A percentile compares a stretch with the other conserved stretches of the same genome.
phyloP scores from a whole-genome alignment of 345 rosid genomes.

The Pugionium cornutum region DNA sequence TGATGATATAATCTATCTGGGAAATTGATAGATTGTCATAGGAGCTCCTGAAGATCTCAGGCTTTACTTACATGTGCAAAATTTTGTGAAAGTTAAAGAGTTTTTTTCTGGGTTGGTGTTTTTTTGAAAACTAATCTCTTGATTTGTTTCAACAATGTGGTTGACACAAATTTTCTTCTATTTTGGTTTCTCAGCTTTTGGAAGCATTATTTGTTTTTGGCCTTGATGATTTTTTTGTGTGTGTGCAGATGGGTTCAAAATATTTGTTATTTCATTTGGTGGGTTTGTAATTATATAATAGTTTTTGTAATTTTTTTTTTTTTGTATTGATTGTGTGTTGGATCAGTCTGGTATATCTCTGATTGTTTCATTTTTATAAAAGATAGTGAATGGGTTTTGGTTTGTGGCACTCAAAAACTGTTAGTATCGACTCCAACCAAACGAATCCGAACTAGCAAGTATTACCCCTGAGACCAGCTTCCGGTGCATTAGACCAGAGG shows the following conservation, averaged over 20 bases:
- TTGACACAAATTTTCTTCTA: neutral
- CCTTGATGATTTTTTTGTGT: conserved; percentile 2
- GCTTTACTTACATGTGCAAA: neutral
- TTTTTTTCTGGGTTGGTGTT: neutral
- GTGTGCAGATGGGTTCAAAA: conserved; percentile 6
- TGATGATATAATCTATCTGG: neutral
- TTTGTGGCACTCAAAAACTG: neutral
- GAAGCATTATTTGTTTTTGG: conserved; percentile 16
- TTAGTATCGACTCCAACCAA: too few species aligned
- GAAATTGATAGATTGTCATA: conserved; percentile 8
- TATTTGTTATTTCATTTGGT: conserved; percentile 1
- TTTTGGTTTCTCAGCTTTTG: conserved; percentile 23
- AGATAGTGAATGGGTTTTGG: conserved; percentile 3
- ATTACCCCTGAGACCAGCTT: too few species aligned
- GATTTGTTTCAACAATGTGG: conserved; percentile 8
- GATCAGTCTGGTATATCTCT: neutral
- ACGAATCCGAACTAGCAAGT: too few species aligned
- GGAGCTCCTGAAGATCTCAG: neutral
- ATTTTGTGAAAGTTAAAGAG: too few species aligned
- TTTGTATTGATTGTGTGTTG: neutral
- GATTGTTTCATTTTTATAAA: neutral
- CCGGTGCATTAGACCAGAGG: too few species aligned
- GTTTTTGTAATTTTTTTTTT: neutral
- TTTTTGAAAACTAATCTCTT: neutral
- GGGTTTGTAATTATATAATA: conserved; percentile 24